Base-by-base conservation (phyloP, 2,329 filamentous ascomycete species). In the Ascochyta clinopodiicola region DNA sequence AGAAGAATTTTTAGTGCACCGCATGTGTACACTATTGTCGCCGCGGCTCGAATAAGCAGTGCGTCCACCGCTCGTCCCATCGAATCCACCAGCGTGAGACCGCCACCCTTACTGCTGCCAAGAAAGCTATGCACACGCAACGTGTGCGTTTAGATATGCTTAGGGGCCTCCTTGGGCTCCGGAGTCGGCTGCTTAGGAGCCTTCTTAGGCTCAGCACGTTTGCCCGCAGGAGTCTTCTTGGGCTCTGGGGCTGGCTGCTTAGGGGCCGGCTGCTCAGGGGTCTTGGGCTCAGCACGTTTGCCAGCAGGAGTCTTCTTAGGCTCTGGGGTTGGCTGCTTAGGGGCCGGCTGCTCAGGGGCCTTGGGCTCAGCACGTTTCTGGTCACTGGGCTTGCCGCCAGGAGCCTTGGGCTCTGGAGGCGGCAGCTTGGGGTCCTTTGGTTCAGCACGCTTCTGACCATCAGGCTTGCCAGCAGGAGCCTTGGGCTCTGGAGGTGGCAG, bases 21-120 rank as follows among this genome's bases (percentile, higher is more conserved):
- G 15, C 2, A 31, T 38, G 24, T 31, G 24, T 24, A 31, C 24
- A 38, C n/a, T 13, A 13, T 31, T 29, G 32, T 46, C 31, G 8
- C 29, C 15, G n/a, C 34, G 31, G 34, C 44, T 6, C 44, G 35
- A 31, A 22, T 25, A 34, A 35, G 45, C 45, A 49, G 37, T 40
- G 45, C 36, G 45, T 42, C 36, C 45, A 45, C 43, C 43, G 19
- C 45, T 24, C 19, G 25, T 15, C 38, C 38, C 38, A 42, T 29
- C 24, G 29, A 19, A 29, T 29, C 24, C 38, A 29, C 24, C 38
- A 29, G 9, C 21, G 19, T 34, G 17, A 17, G n/a, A 13, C 12
- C n/a, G 24, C 12, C 17, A 13, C 7, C 6, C 36, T 10, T 22
- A 38, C 8, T 5, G 38, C 24, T 4, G 2, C 22, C 12, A 40